These are phyloP conservation scores for Sordariomycetes sp. DNA, from an alignment of 2,329 filamentous ascomycete species.

Conservation along the genomic window DNA sequence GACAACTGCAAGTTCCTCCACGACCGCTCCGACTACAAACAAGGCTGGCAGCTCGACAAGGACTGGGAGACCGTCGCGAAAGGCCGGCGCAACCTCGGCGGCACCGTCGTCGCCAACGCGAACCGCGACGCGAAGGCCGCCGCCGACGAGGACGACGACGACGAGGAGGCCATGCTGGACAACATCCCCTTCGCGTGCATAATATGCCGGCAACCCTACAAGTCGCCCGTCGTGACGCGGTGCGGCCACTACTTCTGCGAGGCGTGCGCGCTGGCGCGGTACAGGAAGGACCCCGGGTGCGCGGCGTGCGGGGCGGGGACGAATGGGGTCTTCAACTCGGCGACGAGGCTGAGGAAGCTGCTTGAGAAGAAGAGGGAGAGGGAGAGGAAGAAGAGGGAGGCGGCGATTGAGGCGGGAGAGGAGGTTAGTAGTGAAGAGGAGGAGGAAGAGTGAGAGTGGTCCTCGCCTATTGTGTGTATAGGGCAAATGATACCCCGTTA, in stretches of 20 bases:
- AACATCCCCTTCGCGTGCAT: constrained; percentile 85
- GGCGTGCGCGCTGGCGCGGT: constrained; percentile 74
- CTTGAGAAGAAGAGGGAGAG: constrained; percentile 62
- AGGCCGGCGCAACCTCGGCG: constrained; percentile 51
- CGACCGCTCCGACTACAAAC: constrained; percentile 67
- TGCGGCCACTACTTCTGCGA: constrained; percentile 98
- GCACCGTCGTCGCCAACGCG: constrained; percentile 51
- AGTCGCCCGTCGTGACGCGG: constrained; percentile 71
- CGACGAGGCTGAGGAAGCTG: constrained; percentile 72
- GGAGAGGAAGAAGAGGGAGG: constrained; percentile 45
- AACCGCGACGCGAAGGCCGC: constrained; percentile 28
- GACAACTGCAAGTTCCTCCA: constrained; percentile 79
- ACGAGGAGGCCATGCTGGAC: constrained; percentile 63
- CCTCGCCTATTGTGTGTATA: neutral
- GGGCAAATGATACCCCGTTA: neutral
- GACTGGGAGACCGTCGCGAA: constrained; percentile 87
- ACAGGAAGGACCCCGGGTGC: constrained; percentile 78
- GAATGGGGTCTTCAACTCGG: constrained; percentile 79
- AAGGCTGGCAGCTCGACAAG: constrained; percentile 89
- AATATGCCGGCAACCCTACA: constrained; percentile 72
- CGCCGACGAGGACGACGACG: constrained; percentile 31
- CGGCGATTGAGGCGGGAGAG: constrained; percentile 38
- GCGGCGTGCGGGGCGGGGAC: constrained; percentile 79
- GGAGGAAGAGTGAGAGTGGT: constrained; percentile 9
- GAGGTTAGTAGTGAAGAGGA: constrained; percentile 35